Conservation (phyloP, 805 yeast species). For the Zygosaccharomyces siamensis region DNA sequence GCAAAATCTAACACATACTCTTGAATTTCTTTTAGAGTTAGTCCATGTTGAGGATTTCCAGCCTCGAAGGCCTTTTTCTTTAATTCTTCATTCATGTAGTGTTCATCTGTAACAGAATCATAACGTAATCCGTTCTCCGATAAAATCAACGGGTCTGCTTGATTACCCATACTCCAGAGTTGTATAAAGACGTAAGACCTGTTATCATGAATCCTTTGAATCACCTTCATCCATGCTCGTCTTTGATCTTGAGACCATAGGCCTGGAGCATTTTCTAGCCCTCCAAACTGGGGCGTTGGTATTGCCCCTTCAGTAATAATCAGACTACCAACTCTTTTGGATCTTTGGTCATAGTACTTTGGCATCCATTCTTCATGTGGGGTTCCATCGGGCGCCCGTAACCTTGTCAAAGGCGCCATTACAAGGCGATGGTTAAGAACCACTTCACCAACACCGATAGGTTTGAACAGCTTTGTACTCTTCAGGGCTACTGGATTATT, state of each 20-base stretch:
- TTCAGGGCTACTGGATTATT: constrained; percentile 22
- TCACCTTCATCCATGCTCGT: constrained; percentile 45
- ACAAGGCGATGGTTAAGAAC: constrained; percentile 36
- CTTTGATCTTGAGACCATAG: constrained; percentile 44
- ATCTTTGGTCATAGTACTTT: constrained; percentile 51
- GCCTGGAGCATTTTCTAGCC: constrained; percentile 44
- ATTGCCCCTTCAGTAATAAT: constrained; percentile 55
- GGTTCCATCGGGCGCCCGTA: constrained; percentile 38
- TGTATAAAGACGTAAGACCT: constrained; percentile 44
- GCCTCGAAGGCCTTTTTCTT: constrained; percentile 34
- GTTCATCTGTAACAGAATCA: constrained; percentile 38
- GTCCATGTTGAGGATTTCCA: constrained; percentile 30
- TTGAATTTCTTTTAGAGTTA: constrained; percentile 34
- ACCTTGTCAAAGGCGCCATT: constrained; percentile 42
- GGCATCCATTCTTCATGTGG: constrained; percentile 42
- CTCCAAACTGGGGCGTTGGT: constrained; percentile 39
- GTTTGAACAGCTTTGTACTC: constrained; percentile 38
- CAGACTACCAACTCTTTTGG: constrained; percentile 52
- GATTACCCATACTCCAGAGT: constrained; percentile 48
- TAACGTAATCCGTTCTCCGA: constrained; percentile 36
- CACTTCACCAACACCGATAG: constrained; percentile 40
- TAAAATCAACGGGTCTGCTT: constrained; percentile 36
- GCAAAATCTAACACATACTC: constrained; percentile 40
- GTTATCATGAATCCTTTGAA: constrained; percentile 46
- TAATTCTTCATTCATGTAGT: constrained; percentile 33